These are phyloP conservation scores for Penicillium janthinellum DNA, from an alignment of 2,329 filamentous ascomycete species.

Conservation along the genomic window DNA sequence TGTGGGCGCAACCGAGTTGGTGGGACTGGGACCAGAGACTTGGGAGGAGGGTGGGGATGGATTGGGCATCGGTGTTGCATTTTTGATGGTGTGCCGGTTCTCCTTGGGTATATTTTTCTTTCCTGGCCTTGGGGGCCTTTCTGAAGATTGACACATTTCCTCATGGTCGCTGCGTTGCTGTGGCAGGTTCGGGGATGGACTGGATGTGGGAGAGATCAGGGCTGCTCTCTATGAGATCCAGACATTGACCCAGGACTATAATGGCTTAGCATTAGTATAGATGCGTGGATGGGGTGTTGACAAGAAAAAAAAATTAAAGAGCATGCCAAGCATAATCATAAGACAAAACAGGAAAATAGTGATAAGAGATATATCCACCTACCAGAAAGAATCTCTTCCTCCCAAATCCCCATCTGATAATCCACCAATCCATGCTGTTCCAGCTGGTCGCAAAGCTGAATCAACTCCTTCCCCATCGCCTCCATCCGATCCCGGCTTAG, in stretches of 20 bases:
- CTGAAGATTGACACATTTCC: neutral
- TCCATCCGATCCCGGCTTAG: constrained; percentile 70
- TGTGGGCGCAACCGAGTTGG: neutral
- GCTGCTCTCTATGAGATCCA: constrained; percentile 54
- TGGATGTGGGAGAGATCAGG: constrained; percentile 30
- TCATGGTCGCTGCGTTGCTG: constrained; percentile 31
- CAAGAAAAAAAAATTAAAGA: neutral
- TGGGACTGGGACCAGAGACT: neutral
- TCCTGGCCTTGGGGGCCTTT: neutral
- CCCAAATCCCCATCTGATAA: constrained; percentile 95
- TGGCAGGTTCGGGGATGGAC: constrained; percentile 22
- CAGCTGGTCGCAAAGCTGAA: constrained; percentile 79
- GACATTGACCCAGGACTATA: constrained; percentile 55
- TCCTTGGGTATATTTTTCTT: neutral
- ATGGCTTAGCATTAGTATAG: neutral
- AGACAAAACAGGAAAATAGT: neutral
- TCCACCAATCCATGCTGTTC: constrained; percentile 94
- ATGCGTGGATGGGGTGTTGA: neutral
- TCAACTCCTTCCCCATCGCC: constrained; percentile 78
- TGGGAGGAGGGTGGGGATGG: neutral
- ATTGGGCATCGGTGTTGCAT: neutral
- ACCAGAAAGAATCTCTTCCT: constrained; percentile 87
- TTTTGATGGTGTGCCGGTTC: neutral
- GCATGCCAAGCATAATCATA: neutral
- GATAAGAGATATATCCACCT: constrained; percentile 42